These are phyloP conservation scores for Viola odorata DNA, from an alignment of 345 rosid species.

Conservation along the genomic window DNA sequence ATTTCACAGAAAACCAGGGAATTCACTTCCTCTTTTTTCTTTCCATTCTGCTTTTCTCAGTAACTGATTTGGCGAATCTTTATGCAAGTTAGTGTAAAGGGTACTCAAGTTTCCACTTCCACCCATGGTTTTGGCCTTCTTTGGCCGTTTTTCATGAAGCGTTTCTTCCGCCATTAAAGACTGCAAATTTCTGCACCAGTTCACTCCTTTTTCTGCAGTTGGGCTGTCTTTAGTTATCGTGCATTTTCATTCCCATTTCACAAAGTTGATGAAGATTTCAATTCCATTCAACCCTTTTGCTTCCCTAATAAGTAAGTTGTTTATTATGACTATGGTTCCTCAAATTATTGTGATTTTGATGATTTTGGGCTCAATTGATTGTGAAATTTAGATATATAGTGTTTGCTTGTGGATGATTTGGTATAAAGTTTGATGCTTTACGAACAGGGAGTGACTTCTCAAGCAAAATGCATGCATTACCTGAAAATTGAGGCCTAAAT, in stretches of 20 bases:
- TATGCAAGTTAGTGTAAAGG: conserved; percentile 18
- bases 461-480: not conserved
- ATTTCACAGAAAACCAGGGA: no score
- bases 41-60: conserved; percentile 15
- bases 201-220: conserved; percentile 11
- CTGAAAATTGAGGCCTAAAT: conserved; percentile 1
- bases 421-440: not conserved
- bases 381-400: not conserved
- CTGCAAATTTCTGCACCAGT: not conserved
- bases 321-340: conserved; percentile 6
- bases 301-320: not conserved
- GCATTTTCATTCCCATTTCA: no score
- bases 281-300: not conserved
- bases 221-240: conserved; percentile 5
- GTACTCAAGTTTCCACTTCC: not conserved
- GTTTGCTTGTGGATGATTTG: not conserved
- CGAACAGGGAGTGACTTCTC: not conserved
- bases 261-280: no score
- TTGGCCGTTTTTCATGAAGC: conserved; percentile 16
- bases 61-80: conserved; percentile 18
- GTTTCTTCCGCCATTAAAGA: conserved; percentile 10
- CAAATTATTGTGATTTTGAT: not conserved
- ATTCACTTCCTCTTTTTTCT: not conserved
- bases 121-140: conserved; percentile 41
- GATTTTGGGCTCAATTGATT: not conserved